Evolutionary conservation across 2,329 filamentous ascomycete genomes (phyloP).

Genomic region (Alternaria dauci): DNA sequence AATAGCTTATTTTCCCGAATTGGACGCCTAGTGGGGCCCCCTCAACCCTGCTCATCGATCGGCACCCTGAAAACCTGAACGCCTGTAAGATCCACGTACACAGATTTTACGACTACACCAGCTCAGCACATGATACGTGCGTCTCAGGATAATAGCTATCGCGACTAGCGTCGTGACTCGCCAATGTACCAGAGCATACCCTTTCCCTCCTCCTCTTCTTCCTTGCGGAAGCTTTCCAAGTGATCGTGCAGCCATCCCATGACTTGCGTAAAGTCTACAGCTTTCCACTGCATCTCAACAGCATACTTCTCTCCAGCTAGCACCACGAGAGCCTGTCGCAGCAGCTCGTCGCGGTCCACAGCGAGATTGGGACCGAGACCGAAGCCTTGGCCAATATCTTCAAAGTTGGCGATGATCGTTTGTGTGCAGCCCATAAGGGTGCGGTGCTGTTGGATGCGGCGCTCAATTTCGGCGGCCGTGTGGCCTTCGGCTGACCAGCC

Average conservation of each 20-base stretch:
- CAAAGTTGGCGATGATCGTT: conserved; percentile 43
- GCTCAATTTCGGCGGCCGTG: conserved; percentile 39
- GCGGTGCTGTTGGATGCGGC: conserved; percentile 45
- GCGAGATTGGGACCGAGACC: conserved; percentile 27
- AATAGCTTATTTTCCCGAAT: conserved; percentile 17
- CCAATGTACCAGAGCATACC: conserved; percentile 39
- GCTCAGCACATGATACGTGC: conserved; percentile 5
- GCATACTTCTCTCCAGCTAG: conserved; percentile 45
- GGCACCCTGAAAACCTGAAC: conserved; percentile 6
- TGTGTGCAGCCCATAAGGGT: conserved; percentile 46
- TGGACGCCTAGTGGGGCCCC: conserved; percentile 10
- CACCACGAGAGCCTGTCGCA: conserved; percentile 45
- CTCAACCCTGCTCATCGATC: conserved; percentile 14
- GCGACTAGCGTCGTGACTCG: conserved; percentile 17
- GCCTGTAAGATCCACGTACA: conserved; percentile 21
- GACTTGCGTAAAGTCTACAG: conserved; percentile 40
- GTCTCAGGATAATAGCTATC: background rate
- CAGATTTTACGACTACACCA: conserved; percentile 16
- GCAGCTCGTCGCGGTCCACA: conserved; percentile 41
- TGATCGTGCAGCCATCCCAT: conserved; percentile 42
- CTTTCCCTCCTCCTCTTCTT: conserved; percentile 41
- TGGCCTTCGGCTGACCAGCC: conserved; percentile 44
- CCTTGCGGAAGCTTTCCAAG: conserved; percentile 37
- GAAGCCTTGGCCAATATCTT: conserved; percentile 40
- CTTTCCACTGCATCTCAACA: conserved; percentile 44